phyloP scores from a whole-genome alignment of 163 green algal species.

The Scenedesmus sp. region DNA sequence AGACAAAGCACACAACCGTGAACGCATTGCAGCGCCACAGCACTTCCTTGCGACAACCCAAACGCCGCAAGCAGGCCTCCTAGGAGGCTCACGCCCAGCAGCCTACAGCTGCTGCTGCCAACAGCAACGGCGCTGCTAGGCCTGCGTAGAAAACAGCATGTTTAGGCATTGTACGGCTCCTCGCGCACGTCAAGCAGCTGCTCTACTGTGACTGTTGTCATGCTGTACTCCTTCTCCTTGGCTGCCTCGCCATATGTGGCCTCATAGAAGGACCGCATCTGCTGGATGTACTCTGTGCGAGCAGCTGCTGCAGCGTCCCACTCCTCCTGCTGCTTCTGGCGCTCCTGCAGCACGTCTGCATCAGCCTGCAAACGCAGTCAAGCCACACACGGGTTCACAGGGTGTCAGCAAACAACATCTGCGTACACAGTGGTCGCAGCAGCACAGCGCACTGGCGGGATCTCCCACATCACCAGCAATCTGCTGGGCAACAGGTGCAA shows the following conservation, averaged over 20 bases:
- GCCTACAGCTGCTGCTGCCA: neutral
- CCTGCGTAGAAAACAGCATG: neutral
- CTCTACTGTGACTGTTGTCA: constrained; percentile 85
- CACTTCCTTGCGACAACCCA: neutral
- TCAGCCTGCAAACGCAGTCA: constrained; percentile 69
- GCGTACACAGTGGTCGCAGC: neutral
- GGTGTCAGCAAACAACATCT: neutral
- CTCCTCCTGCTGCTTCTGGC: constrained; percentile 73
- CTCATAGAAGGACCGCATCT: constrained; percentile 60
- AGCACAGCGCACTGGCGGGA: no score
- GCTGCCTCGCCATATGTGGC: constrained; percentile 70
- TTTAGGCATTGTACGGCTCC: constrained; percentile 74
- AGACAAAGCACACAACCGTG: neutral
- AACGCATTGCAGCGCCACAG: constrained; percentile 8
- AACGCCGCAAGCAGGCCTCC: neutral
- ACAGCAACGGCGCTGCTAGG: neutral
- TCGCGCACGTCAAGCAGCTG: constrained; percentile 88
- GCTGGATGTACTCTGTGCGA: constrained; percentile 64
- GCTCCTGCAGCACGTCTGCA: constrained; percentile 81
- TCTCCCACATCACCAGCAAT: no score
- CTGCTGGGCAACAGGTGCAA: no score
- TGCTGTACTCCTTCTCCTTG: constrained; percentile 71
- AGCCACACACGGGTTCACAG: neutral
- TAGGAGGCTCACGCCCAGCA: neutral
- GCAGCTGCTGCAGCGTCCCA: constrained; percentile 78